These are phyloP conservation scores for Penicillium mononematosum DNA, from an alignment of 495 filamentous ascomycete genomes.

Conservation along the genomic window DNA sequence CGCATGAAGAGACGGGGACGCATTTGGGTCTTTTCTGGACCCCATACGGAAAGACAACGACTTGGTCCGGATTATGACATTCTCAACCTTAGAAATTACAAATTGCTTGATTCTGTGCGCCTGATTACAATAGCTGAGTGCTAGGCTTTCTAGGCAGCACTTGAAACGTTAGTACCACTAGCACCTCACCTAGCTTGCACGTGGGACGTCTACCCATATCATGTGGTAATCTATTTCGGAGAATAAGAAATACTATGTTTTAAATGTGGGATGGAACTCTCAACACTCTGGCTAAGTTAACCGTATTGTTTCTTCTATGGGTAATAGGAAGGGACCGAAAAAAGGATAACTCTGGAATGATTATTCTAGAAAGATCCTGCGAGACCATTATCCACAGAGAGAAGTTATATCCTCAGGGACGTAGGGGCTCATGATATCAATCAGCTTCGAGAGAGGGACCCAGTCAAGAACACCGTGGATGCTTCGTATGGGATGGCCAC, in stretches of 20 bases:
- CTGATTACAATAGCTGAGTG: not conserved
- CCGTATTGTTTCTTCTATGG: not conserved
- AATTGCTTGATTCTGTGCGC: too few relatives aligned
- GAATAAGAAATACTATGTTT: not conserved
- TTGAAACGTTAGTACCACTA: not conserved
- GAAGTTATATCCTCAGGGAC: slow-evolving; percentile 35
- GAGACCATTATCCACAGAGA: slow-evolving; percentile 4
- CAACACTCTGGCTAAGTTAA: too few relatives aligned
- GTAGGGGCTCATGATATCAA: slow-evolving; percentile 26
- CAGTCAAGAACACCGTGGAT: slow-evolving; percentile 38
- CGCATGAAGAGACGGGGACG: too few relatives aligned
- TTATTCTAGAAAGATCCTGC: not conserved
- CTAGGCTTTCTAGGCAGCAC: not conserved
- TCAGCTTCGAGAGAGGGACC: slow-evolving; percentile 31
- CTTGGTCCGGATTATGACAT: not conserved
- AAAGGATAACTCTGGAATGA: not conserved
- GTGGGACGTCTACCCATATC: not conserved
- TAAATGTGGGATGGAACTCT: too few relatives aligned
- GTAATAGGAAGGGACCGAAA: too few relatives aligned
- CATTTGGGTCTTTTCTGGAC: too few relatives aligned
- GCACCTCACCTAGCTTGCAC: too few relatives aligned
- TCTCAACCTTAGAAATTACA: not conserved
- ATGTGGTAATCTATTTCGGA: not conserved
- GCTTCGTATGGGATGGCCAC: slow-evolving; percentile 35
- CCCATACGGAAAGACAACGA: not conserved